These are phyloP conservation scores for Glycine latifolia DNA, from an alignment of 306 rosid genomes.

Conservation along the genomic window DNA sequence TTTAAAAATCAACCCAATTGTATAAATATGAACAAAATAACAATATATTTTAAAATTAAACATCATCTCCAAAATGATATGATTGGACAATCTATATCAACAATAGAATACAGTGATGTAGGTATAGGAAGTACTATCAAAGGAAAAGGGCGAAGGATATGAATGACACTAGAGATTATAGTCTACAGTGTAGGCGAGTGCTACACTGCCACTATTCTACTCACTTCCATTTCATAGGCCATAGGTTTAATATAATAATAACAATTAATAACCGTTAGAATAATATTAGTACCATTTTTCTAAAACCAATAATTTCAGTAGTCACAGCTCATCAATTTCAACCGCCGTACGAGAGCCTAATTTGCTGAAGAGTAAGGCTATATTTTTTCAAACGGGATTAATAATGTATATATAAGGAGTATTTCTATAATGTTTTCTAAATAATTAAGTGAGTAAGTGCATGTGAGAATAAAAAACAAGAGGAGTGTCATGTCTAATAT, in stretches of 20 bases:
- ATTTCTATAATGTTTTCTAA: too few species aligned
- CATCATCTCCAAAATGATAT: neutral
- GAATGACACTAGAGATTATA: conserved; percentile 53
- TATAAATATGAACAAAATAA: neutral
- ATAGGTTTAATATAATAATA: neutral
- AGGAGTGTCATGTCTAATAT: too few species aligned
- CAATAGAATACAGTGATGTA: conserved; percentile 44
- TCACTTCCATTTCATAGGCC: neutral
- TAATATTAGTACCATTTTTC: neutral
- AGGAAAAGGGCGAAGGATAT: conserved; percentile 47
- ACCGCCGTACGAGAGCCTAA: neutral
- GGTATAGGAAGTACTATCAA: conserved; percentile 45
- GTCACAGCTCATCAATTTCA: neutral
- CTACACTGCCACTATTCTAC: conserved; percentile 6
- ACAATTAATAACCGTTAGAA: neutral
- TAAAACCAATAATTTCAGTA: neutral
- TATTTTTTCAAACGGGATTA: too few species aligned
- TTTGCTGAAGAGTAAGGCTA: neutral
- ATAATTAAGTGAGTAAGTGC: too few species aligned
- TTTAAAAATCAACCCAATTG: too few species aligned
- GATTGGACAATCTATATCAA: neutral
- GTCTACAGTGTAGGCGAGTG: conserved; percentile 41
- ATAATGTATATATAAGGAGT: too few species aligned
- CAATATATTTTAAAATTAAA: neutral
- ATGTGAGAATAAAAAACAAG: too few species aligned